Evolutionary conservation across 169 alveolate genomes (phyloP).

Genomic region (Blepharisma undulans): DNA sequence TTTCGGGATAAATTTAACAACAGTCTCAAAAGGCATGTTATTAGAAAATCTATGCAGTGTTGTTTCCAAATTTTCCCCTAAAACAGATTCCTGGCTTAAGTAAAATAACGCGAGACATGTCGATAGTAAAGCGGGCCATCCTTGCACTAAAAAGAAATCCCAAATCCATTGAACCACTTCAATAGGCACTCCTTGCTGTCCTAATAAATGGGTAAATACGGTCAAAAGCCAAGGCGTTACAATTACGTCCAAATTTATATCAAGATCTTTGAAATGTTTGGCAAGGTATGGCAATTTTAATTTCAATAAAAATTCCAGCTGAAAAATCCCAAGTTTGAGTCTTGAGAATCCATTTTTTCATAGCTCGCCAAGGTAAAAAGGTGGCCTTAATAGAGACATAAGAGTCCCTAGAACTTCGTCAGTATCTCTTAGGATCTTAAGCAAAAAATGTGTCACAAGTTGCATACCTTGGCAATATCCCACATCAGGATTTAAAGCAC

Average conservation of each 20-base stretch:
- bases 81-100: neutral
- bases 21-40: neutral
- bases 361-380: constrained; percentile 13
- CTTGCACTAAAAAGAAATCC: constrained; percentile 17
- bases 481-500: constrained; percentile 13
- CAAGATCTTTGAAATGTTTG: neutral
- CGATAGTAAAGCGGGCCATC: constrained; percentile 23
- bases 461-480: constrained; percentile 29
- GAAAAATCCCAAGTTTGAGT: constrained; percentile 18
- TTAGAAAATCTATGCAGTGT: neutral
- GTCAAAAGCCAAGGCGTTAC: constrained; percentile 19
- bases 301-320: neutral
- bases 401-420: constrained; percentile 11
- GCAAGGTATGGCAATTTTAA: constrained; percentile 1
- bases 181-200: neutral
- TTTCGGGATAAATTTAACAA: neutral
- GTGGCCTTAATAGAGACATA: neutral
- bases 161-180: neutral
- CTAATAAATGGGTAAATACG: neutral
- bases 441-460: constrained; percentile 1
- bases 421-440: neutral
- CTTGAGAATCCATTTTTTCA: constrained; percentile 22
- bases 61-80: neutral
- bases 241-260: neutral
- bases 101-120: neutral